A percentile compares a stretch with the other conserved stretches of the same genome.
These are phyloP conservation scores for Debaryomyces castellii DNA, from an alignment of 805 yeast genomes.

Conservation along the genomic window DNA sequence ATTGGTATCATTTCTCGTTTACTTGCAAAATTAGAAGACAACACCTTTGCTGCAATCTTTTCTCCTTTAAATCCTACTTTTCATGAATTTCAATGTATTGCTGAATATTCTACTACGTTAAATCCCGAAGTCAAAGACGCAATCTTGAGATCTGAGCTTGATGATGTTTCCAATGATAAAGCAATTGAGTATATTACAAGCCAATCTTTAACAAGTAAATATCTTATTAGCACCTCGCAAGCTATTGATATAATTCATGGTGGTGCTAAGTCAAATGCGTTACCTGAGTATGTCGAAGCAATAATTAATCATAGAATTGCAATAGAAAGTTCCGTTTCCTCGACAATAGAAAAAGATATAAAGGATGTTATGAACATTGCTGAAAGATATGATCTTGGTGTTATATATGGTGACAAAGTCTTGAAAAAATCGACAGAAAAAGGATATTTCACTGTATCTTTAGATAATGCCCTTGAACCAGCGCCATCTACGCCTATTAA, in stretches of 20 bases:
- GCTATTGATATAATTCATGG: conserved; percentile 68
- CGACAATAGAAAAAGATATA: conserved; percentile 38
- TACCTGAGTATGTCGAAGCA: conserved; percentile 62
- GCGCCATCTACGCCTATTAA: conserved; percentile 53
- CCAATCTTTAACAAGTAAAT: conserved; percentile 23
- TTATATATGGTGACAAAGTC: conserved; percentile 29
- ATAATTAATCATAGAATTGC: conserved; percentile 65
- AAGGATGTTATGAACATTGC: conserved; percentile 43
- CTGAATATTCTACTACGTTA: conserved; percentile 24
- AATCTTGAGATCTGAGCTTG: conserved; percentile 35
- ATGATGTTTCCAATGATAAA: conserved; percentile 30
- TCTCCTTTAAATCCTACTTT: conserved; percentile 24
- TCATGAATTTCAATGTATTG: conserved; percentile 26
- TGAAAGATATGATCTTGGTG: conserved; percentile 46
- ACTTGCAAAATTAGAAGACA: conserved; percentile 16
- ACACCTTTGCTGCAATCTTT: conserved; percentile 19
- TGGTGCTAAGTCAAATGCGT: conserved; percentile 74
- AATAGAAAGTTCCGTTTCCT: conserved; percentile 50
- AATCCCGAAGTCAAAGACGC: conserved; percentile 20
- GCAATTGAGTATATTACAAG: conserved; percentile 29
- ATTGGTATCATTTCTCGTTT: conserved; percentile 26
- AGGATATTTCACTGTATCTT: conserved; percentile 43
- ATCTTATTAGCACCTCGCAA: conserved; percentile 59
- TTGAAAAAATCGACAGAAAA: conserved; percentile 21
- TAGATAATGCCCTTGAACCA: conserved; percentile 38